Base-by-base conservation (phyloP, 2,329 filamentous ascomycete genomes). In the Botryotinia calthae region DNA sequence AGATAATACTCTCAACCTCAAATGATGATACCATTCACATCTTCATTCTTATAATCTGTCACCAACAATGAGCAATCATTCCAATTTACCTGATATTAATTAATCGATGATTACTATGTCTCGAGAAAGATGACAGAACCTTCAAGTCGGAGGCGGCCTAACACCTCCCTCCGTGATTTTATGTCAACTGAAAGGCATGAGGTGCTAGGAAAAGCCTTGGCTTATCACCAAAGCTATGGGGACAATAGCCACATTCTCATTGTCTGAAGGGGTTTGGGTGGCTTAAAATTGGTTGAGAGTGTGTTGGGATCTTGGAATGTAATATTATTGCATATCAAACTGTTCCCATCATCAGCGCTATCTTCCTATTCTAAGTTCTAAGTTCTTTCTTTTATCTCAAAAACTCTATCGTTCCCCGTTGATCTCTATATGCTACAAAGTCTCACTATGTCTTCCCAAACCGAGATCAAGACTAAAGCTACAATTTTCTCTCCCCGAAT, bases 401-500 rank as follows among this genome's bases (percentile, higher is more conserved):
- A 34, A 2, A 5, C 2, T 58, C 46, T 56, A 14, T 25, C 2
- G 16, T 64, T 16, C 40, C 25, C 18, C 63, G 12, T 70, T n/a
- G 20, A n/a, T 12, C 10, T 28, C 34, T 54, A 2, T 10, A 16
- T 51, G 16, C 40, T 31, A 42, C 16, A 44, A n/a, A 65, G 20
- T 14, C 25, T 34, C 46, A 65, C 25, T 25, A 72, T 72, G 71
- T 72, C 65, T n/a, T 25, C 67, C 12, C 59, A 44, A 48, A 2
- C 54, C 54, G 44, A 37, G 16, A 34, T 22, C 22, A 70, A 70
- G 46, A 31, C 44, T 44, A 48, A 44, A 46, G 46, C 44, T 20
- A 72, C 44, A 22, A 62, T 46, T n/a, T 61, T 77, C 31, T 66
- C 70, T 25, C 70, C 76, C 40, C 73, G 73, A 28, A 75, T 76